Conservation (phyloP, 2,329 filamentous ascomycete genomes). For the Aspergillus jensenii region DNA sequence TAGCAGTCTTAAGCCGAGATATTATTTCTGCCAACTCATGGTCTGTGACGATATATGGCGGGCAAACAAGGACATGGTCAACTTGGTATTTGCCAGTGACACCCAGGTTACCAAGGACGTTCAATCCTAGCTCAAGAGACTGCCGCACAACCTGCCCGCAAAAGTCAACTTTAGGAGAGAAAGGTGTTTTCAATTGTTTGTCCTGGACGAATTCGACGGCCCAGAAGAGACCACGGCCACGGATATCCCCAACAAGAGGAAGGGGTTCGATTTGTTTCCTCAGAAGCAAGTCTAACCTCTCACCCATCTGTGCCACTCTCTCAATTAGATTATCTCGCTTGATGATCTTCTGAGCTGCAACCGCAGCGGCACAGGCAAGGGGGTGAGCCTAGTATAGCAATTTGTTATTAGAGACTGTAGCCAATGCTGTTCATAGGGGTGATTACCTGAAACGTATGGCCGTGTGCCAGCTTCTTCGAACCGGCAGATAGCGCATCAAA, state of each 20-base stretch:
- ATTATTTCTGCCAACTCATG: too few relatives aligned
- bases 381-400: neutral
- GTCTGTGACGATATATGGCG: too few relatives aligned
- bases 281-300: neutral
- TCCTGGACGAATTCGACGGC: neutral
- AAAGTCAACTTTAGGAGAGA: neutral
- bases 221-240: neutral
- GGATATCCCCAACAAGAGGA: neutral
- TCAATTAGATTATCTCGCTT: neutral
- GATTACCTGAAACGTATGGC: neutral
- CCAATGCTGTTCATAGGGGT: too few relatives aligned
- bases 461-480: neutral
- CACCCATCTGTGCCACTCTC: neutral
- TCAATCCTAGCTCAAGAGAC: too few relatives aligned
- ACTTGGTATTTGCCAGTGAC: too few relatives aligned
- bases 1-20: too few relatives aligned
- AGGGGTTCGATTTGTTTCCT: neutral
- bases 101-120: too few relatives aligned
- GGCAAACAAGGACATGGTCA: too few relatives aligned
- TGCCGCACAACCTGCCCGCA: too few relatives aligned
- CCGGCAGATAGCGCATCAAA: neutral
- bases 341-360: neutral
- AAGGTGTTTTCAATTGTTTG: fast-evolving
- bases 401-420: too few relatives aligned
- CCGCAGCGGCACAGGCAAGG: neutral